Evolutionary conservation across 2,329 filamentous ascomycete species (phyloP).

Genomic region (Colletotrichum spaethianum): DNA sequence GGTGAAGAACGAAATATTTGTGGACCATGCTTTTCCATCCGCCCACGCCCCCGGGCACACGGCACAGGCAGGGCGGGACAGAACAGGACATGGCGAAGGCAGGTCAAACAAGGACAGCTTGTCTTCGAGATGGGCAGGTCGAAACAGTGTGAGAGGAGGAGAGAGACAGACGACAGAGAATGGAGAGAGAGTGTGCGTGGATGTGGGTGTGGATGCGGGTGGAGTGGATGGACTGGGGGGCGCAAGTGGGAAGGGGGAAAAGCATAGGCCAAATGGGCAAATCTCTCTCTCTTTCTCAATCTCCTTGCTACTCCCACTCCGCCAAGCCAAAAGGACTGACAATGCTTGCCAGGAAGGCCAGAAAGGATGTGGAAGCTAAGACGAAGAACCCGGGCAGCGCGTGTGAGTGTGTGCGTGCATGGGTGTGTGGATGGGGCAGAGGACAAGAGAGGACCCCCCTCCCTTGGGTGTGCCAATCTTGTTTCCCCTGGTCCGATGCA

Average conservation of each 20-base stretch:
- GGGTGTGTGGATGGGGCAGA: background rate
- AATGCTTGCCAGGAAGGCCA: background rate
- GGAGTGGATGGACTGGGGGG: slow-evolving; percentile 3
- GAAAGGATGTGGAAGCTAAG: background rate
- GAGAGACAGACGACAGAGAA: background rate
- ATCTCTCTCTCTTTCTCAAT: background rate
- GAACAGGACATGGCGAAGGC: background rate
- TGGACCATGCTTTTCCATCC: slow-evolving; percentile 16
- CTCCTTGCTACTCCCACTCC: background rate
- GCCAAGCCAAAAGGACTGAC: background rate
- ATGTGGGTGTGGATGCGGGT: background rate
- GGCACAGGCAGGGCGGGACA: background rate
- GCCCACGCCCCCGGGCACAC: background rate
- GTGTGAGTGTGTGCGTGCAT: background rate
- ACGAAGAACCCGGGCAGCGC: background rate
- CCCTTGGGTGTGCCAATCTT: slow-evolving; percentile 13
- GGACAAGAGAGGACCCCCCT: slow-evolving; percentile 19
- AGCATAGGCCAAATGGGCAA: background rate
- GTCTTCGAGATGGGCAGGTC: slow-evolving; percentile 32
- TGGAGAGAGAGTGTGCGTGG: slow-evolving; percentile 1
- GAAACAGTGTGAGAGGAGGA: slow-evolving; percentile 26
- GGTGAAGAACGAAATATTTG: slow-evolving; percentile 6
- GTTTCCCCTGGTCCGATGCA: slow-evolving; percentile 30
- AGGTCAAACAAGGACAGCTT: slow-evolving; percentile 20
- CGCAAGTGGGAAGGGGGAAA: background rate